A percentile compares a stretch with the other conserved stretches of the same genome.
phyloP scores from a whole-genome alignment of 164 flowering plant genomes.

The Aristolochia californica region DNA sequence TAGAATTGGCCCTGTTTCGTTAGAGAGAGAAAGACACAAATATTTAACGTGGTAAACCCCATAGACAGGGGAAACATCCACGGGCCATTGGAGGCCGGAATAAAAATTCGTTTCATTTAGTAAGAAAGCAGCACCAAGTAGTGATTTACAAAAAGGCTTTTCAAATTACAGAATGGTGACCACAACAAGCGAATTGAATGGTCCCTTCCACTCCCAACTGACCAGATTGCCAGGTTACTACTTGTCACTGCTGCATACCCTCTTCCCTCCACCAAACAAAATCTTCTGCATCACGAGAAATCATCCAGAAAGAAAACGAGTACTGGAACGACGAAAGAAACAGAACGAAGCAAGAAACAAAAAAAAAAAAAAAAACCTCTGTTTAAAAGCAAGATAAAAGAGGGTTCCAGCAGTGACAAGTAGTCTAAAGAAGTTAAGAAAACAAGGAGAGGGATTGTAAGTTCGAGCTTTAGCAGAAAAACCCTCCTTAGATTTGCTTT shows the following conservation, averaged over 20 bases:
- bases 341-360: too few species aligned
- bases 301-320: background rate
- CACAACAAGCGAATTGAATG: background rate
- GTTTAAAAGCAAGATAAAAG: too few species aligned
- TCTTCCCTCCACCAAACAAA: background rate
- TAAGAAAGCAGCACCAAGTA: background rate
- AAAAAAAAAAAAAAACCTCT: too few species aligned
- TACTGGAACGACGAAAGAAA: too few species aligned
- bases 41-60: slow-evolving; percentile 4
- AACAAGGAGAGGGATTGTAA: too few species aligned
- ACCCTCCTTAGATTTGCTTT: too few species aligned
- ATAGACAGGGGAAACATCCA: slow-evolving; percentile 1
- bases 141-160: background rate
- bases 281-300: background rate
- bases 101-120: background rate
- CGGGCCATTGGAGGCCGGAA: background rate
- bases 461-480: too few species aligned
- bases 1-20: too few species aligned
- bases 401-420: too few species aligned
- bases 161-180: background rate
- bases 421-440: too few species aligned
- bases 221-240: background rate
- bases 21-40: background rate
- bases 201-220: background rate
- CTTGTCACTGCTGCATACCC: background rate